Evolutionary conservation across 352 stramenopile genomes (phyloP), one percentile per base, ranked within the genome.

Genomic region (Blastocystis sp.): DNA sequence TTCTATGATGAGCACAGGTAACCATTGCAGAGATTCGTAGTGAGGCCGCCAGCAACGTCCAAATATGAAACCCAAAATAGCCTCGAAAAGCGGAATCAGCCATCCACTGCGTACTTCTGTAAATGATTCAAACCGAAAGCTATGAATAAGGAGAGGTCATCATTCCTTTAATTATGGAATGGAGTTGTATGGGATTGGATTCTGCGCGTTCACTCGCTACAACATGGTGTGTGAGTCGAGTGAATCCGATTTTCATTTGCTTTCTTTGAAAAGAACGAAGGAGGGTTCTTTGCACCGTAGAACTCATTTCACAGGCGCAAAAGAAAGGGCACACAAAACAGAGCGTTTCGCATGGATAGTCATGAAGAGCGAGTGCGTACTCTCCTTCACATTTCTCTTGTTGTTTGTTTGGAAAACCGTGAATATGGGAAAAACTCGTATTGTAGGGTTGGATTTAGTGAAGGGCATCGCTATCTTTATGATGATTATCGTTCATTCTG

Each of bases 401-500:
- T 57, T 57, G 0, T 57, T 57, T 57, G 48, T 57, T 57, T 57
- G 0, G 6, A 0, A 57, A 57, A 57, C 6, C 14, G 48, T 7
- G 6, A 14, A 57, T 57, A 81, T 81, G 71, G 59, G 52, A 24
- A 48, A 34, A 28, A 64, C 62, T 3, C 77, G 77, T 60, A 74
- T 87, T 45, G 65, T 74, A 7, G 77, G 77, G 34, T 62, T 87
- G 62, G 77, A 87, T 69, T 40, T 87, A 52, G 65, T 77, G 38
- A 87, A 87, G 45, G 77, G 77, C 10, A 87, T 77, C 40, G 77
- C 42, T 3, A 87, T 87, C 42, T 63, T 87, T 21, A 87, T 87
- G 62, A 87, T 87, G 77, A 87, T 87, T 60, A 77, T 87, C n/a
- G 77, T 87, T 14, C 77, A 87, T 77, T 10, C 59, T 10, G 65